Evolutionary conservation across 2,329 filamentous ascomycete genomes (phyloP).

Genomic region (Fusarium subglutinans): DNA sequence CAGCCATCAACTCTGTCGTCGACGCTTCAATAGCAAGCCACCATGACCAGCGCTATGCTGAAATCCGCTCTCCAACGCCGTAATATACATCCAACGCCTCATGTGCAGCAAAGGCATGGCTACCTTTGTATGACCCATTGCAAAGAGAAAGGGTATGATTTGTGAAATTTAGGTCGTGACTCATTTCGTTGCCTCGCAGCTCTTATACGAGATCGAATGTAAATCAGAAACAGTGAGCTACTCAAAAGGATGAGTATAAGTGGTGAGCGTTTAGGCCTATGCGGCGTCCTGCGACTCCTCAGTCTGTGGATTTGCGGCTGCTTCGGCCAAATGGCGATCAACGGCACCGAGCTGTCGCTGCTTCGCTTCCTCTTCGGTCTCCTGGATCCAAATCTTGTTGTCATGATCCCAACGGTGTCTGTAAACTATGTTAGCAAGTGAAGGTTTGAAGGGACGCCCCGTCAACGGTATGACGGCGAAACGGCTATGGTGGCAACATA

Average conservation of each 20-base stretch:
- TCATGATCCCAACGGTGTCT: constrained; percentile 70
- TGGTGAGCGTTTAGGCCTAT: background rate
- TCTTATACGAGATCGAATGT: background rate
- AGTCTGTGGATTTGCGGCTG: constrained; percentile 22
- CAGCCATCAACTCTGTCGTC: background rate
- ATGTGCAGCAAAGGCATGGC: background rate
- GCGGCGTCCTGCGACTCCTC: background rate
- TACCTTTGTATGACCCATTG: background rate
- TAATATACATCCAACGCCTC: constrained; percentile 26
- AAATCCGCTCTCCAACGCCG: constrained; percentile 26
- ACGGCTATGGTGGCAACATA: constrained; percentile 51
- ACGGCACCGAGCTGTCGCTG: constrained; percentile 38
- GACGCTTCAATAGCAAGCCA: constrained; percentile 8
- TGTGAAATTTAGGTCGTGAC: constrained; percentile 4
- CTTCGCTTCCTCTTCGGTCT: constrained; percentile 42
- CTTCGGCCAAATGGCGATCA: constrained; percentile 42
- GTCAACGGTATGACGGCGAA: background rate
- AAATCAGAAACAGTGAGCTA: background rate
- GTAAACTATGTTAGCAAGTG: constrained; percentile 26
- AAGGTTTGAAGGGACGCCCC: background rate
- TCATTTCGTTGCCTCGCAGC: constrained; percentile 9
- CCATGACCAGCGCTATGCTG: background rate
- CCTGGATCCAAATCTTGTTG: constrained; percentile 67
- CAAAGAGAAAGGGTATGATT: background rate
- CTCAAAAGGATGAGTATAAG: background rate